Percentiles rank a stretch among this genome's conserved stretches.
Conservation (phyloP, 2,329 filamentous ascomycete species). For the Diaporthe nobilis region DNA sequence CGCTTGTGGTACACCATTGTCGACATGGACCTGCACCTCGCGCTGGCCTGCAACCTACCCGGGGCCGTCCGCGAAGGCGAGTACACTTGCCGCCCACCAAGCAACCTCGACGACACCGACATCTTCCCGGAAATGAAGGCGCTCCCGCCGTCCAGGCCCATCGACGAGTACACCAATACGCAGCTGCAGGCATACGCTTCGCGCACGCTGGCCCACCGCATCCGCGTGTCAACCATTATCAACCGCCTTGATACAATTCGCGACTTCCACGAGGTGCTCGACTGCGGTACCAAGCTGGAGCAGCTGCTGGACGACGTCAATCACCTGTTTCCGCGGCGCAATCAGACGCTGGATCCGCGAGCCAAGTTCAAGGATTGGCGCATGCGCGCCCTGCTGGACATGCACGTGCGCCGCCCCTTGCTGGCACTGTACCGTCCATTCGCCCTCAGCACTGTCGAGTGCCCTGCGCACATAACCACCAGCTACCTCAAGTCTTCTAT, state of each 20-base stretch:
- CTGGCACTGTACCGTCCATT: conserved; percentile 69
- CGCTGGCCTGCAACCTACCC: conserved; percentile 66
- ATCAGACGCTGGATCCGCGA: conserved; percentile 57
- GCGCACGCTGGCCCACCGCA: conserved; percentile 63
- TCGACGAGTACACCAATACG: conserved; percentile 66
- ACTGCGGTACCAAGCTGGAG: conserved; percentile 67
- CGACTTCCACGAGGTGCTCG: conserved; percentile 68
- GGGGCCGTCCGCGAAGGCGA: conserved; percentile 66
- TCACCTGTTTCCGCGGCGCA: conserved; percentile 62
- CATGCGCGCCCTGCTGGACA: conserved; percentile 65
- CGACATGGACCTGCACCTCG: conserved; percentile 70
- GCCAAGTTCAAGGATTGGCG: conserved; percentile 67
- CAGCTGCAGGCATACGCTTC: conserved; percentile 69
- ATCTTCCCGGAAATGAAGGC: conserved; percentile 63
- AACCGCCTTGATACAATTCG: conserved; percentile 65
- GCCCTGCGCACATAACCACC: conserved; percentile 65
- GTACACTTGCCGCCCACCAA: conserved; percentile 66
- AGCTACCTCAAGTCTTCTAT: conserved; percentile 69
- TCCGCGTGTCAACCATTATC: conserved; percentile 65
- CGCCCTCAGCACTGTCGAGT: conserved; percentile 64
- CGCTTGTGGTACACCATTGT: conserved; percentile 70
- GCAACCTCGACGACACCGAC: conserved; percentile 67
- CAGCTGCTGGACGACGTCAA: conserved; percentile 68
- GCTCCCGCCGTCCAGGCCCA: conserved; percentile 63
- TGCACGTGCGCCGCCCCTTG: conserved; percentile 67